phyloP scores from a whole-genome alignment of 139 green algal genomes.

The Chlorella vulgaris region DNA sequence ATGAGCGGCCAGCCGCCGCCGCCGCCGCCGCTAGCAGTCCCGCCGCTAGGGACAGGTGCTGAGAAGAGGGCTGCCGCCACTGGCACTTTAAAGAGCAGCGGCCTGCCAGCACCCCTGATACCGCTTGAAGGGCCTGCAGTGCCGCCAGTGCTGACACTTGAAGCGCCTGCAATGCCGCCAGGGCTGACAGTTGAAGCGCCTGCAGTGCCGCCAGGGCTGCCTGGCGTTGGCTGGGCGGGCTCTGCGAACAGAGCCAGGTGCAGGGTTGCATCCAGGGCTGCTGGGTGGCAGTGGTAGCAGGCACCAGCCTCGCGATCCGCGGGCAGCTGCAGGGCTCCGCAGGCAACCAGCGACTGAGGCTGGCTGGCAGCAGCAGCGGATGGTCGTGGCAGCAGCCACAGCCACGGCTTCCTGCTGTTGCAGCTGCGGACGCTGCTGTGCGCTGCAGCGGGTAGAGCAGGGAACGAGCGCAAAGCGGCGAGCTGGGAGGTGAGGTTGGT shows the following conservation, averaged over 20 bases:
- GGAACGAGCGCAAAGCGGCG: too few species aligned
- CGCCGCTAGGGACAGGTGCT: neutral
- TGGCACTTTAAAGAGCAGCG: neutral
- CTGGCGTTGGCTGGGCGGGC: neutral
- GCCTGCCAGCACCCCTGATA: neutral
- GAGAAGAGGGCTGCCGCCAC: slow-evolving; percentile 4
- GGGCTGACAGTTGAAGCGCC: neutral
- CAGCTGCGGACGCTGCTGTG: too few species aligned
- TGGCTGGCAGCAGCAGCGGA: neutral
- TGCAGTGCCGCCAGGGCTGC: neutral
- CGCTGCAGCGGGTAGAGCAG: too few species aligned
- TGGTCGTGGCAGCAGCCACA: too few species aligned
- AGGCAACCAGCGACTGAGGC: neutral
- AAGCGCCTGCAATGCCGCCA: too few species aligned
- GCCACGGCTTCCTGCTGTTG: neutral
- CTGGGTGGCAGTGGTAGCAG: slow-evolving; percentile 14
- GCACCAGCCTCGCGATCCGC: neutral
- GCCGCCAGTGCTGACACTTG: too few species aligned
- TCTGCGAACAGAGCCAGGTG: slow-evolving; percentile 12
- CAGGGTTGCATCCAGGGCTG: neutral
- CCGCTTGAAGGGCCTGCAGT: neutral
- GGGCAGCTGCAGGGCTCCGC: neutral
- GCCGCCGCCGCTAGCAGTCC: neutral
- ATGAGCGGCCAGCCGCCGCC: slow-evolving; percentile 6
- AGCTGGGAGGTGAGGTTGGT: slow-evolving; percentile 2